phyloP scores from a whole-genome alignment of 148 eudicot species.

The Heliamphora exappendiculata region DNA sequence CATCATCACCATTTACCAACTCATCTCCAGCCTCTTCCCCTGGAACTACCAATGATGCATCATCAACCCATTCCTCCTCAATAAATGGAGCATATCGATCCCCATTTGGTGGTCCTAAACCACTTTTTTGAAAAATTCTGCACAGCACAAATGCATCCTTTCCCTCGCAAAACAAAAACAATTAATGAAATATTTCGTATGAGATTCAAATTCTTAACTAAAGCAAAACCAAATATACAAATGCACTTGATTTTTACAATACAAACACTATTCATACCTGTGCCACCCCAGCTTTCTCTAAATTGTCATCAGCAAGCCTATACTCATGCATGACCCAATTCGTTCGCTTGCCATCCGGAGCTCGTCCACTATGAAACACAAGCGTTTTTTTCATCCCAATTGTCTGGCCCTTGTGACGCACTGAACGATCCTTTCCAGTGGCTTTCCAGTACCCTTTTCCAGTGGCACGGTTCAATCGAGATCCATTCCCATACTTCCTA shows the following conservation, averaged over 20 bases:
- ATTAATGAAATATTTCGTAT: neutral
- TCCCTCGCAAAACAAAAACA: slow-evolving; percentile 13
- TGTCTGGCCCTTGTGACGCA: slow-evolving; percentile 21
- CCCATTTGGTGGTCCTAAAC: slow-evolving; percentile 33
- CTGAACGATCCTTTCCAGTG: slow-evolving; percentile 35
- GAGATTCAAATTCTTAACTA: slow-evolving; percentile 10
- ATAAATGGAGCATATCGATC: slow-evolving; percentile 40
- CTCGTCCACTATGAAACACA: slow-evolving; percentile 32
- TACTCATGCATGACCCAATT: slow-evolving; percentile 49
- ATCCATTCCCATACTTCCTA: slow-evolving; percentile 34
- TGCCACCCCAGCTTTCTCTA: slow-evolving; percentile 19
- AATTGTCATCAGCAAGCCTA: slow-evolving; percentile 27
- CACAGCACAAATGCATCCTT: slow-evolving; percentile 51
- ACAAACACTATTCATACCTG: slow-evolving; percentile 22
- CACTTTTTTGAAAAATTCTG: slow-evolving; percentile 41
- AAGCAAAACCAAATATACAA: slow-evolving; percentile 2
- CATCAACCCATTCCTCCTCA: slow-evolving; percentile 40
- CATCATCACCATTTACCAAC: slow-evolving; percentile 38
- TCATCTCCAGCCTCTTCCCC: slow-evolving; percentile 64
- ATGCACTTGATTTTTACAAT: neutral
- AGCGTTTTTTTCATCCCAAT: slow-evolving; percentile 40
- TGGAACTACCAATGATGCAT: slow-evolving; percentile 36
- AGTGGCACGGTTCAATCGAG: slow-evolving; percentile 31
- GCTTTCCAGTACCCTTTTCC: slow-evolving; percentile 40
- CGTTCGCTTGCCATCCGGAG: slow-evolving; percentile 33